phyloP scores from a whole-genome alignment of 768 basidiomycete genomes.

The Trametes gibbosa region DNA sequence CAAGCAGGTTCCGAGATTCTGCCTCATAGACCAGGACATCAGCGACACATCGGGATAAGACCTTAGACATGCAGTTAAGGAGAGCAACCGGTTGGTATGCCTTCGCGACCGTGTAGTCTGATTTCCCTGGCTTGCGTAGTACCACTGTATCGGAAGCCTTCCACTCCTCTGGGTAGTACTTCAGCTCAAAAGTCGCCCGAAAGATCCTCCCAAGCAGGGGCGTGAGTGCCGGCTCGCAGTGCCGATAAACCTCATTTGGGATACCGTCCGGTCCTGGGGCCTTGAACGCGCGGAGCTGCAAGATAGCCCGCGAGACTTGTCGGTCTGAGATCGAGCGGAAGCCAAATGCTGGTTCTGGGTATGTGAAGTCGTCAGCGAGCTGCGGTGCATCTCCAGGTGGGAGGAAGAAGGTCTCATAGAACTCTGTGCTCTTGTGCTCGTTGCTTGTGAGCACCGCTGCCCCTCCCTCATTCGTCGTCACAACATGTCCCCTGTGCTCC shows the following conservation, averaged over 20 bases:
- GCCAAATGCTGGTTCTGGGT: slow-evolving; percentile 27
- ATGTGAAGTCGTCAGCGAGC: slow-evolving; percentile 5
- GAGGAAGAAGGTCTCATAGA: slow-evolving; percentile 31
- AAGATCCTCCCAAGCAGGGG: slow-evolving; percentile 30
- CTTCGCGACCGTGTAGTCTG: slow-evolving; percentile 31
- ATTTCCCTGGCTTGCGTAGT: slow-evolving; percentile 33
- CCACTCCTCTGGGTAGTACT: slow-evolving; percentile 28
- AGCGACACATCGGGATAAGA: slow-evolving; percentile 23
- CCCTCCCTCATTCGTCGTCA: no score
- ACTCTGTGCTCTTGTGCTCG: slow-evolving; percentile 15
- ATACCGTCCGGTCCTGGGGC: slow-evolving; percentile 29
- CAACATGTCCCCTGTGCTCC: no score
- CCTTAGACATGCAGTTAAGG: slow-evolving; percentile 19
- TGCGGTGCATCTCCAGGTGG: background rate
- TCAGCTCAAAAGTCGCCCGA: slow-evolving; percentile 27
- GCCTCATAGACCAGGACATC: no score
- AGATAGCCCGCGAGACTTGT: slow-evolving; percentile 28
- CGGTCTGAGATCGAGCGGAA: slow-evolving; percentile 22
- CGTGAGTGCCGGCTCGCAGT: slow-evolving; percentile 24
- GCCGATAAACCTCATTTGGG: slow-evolving; percentile 33
- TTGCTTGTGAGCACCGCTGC: no score
- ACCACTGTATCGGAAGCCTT: slow-evolving; percentile 28
- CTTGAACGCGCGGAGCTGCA: slow-evolving; percentile 34
- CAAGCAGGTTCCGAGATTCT: slow-evolving; percentile 14
- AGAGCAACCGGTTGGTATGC: slow-evolving; percentile 36